Conservation (phyloP, 2,329 filamentous ascomycete species). For the Metarhizium rileyi region DNA sequence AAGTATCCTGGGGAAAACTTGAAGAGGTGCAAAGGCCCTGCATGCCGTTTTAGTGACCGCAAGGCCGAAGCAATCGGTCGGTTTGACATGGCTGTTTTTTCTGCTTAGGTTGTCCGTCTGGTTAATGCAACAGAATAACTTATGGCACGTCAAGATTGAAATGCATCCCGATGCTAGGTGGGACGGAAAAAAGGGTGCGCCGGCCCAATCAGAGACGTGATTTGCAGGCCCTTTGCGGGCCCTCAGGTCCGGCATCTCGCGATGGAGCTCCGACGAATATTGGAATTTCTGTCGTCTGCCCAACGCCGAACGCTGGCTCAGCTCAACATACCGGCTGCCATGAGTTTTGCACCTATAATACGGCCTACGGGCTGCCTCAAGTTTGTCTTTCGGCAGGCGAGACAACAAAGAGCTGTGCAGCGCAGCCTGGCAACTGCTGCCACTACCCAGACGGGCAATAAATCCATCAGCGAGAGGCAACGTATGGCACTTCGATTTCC, state of each 20-base stretch:
- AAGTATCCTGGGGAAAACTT: slow-evolving; percentile 14
- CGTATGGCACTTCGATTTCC: slow-evolving; percentile 18
- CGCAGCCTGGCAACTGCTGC: slow-evolving; percentile 39
- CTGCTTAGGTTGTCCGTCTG: background rate
- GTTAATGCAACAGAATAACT: slow-evolving; percentile 8
- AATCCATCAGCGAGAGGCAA: slow-evolving; percentile 23
- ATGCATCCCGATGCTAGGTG: slow-evolving; percentile 8
- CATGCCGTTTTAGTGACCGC: slow-evolving; percentile 13
- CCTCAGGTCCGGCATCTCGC: background rate
- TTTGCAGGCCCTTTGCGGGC: slow-evolving; percentile 12
- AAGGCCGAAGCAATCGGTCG: slow-evolving; percentile 16
- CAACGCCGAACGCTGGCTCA: background rate
- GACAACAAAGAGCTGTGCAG: slow-evolving; percentile 34
- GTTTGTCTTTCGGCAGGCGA: slow-evolving; percentile 47
- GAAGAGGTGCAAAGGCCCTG: background rate
- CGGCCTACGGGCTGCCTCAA: slow-evolving; percentile 66
- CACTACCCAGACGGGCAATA: slow-evolving; percentile 12
- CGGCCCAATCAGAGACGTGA: slow-evolving; percentile 27
- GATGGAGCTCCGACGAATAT: slow-evolving; percentile 1
- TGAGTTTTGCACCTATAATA: slow-evolving; percentile 52
- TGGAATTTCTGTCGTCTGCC: background rate
- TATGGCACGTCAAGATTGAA: background rate
- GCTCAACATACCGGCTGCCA: slow-evolving; percentile 22
- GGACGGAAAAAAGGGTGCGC: slow-evolving; percentile 20
- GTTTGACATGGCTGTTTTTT: slow-evolving; percentile 10